These are phyloP conservation scores for Ceratobasidium sp. DNA, from an alignment of 1,284 basidiomycete species.

Conservation along the genomic window DNA sequence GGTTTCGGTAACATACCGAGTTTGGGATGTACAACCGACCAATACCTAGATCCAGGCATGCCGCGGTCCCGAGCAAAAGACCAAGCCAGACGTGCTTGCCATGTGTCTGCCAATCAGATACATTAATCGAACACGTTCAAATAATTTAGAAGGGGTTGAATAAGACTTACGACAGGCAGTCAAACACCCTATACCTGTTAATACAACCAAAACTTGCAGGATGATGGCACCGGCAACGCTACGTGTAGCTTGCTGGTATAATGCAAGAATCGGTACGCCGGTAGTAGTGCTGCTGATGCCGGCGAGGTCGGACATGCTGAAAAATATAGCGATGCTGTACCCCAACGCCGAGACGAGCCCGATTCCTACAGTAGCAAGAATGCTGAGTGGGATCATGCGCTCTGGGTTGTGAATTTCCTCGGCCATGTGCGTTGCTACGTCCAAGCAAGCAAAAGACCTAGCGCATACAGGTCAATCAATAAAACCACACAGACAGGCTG, in stretches of 20 bases:
- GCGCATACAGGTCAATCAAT: neutral
- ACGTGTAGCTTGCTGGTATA: slow-evolving; percentile 28
- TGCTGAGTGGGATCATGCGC: slow-evolving; percentile 34
- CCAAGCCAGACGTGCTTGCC: slow-evolving; percentile 39
- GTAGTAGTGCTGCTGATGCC: neutral
- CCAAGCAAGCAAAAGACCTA: slow-evolving; percentile 32
- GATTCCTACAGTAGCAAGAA: slow-evolving; percentile 22
- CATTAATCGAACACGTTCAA: neutral
- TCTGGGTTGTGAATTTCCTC: slow-evolving; percentile 38
- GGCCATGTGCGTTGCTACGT: slow-evolving; percentile 37
- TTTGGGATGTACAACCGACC: slow-evolving; percentile 27
- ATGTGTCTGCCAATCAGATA: slow-evolving; percentile 28
- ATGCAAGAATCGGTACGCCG: slow-evolving; percentile 33
- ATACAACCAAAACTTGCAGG: slow-evolving; percentile 13
- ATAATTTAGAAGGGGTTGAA: too few relatives aligned
- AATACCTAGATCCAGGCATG: slow-evolving; percentile 36
- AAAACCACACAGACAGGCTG: too few relatives aligned
- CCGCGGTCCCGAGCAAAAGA: slow-evolving; percentile 35
- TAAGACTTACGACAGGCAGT: slow-evolving; percentile 32
- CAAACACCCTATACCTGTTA: slow-evolving; percentile 31
- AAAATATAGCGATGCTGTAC: slow-evolving; percentile 31
- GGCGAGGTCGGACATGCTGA: slow-evolving; percentile 27
- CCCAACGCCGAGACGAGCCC: slow-evolving; percentile 24
- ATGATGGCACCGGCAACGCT: slow-evolving; percentile 21
- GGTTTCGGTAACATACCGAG: neutral